phyloP scores from a whole-genome alignment of 2,329 filamentous ascomycete species.

The Ramichloridium luteum region DNA sequence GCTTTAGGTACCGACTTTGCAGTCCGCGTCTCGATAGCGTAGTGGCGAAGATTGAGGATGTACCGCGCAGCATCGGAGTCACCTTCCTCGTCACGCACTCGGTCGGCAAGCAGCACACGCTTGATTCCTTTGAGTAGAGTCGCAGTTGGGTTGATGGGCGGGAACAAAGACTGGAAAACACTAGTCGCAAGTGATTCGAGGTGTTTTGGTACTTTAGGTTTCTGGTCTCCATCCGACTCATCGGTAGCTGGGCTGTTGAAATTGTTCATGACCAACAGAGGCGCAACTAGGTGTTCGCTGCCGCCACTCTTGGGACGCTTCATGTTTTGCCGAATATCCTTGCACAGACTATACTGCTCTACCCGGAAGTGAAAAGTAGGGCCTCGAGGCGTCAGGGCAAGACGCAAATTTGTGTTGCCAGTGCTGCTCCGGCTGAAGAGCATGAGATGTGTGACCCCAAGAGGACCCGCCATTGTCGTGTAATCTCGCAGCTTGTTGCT shows the following conservation, averaged over 20 bases:
- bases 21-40: conserved; percentile 82
- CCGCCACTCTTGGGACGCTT: conserved; percentile 71
- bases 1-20: conserved; percentile 68
- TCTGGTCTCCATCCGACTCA: conserved; percentile 31
- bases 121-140: conserved; percentile 88
- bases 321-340: conserved; percentile 74
- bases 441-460: conserved; percentile 84
- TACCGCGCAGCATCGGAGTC: conserved; percentile 37
- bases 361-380: conserved; percentile 91
- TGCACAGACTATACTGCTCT: conserved; percentile 86
- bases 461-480: conserved; percentile 83
- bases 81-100: conserved; percentile 43
- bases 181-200: conserved; percentile 87
- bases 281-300: conserved; percentile 70
- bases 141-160: conserved; percentile 82
- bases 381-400: conserved; percentile 77
- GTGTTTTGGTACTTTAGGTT: conserved; percentile 62
- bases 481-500: conserved; percentile 86
- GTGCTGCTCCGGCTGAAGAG: conserved; percentile 82
- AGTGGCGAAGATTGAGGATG: conserved; percentile 79
- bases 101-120: conserved; percentile 78
- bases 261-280: conserved; percentile 97
- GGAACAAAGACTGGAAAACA: conserved; percentile 91
- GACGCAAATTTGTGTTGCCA: conserved; percentile 83
- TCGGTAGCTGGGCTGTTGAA: conserved; percentile 50